phyloP scores from a whole-genome alignment of 768 basidiomycete species.

The Termitomyces sp. region DNA sequence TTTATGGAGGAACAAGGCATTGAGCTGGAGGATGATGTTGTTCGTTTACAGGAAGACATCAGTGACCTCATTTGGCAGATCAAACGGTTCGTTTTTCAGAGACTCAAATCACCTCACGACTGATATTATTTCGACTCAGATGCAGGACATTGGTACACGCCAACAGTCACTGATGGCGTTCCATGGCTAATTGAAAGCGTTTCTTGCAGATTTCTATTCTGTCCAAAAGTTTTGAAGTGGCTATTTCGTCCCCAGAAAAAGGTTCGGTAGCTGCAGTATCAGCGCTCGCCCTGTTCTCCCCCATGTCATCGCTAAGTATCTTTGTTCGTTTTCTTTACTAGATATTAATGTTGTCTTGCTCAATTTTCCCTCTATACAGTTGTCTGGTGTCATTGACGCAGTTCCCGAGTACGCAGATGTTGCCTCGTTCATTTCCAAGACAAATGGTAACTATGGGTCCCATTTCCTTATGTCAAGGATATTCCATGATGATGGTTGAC shows the following conservation, averaged over 20 bases:
- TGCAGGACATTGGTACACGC: slow-evolving; percentile 2
- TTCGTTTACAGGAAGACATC: slow-evolving; percentile 7
- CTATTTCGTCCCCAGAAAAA: neutral
- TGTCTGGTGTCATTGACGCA: slow-evolving; percentile 1
- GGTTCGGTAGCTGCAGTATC: neutral
- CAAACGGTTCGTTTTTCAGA: slow-evolving; percentile 2
- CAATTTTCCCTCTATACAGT: neutral
- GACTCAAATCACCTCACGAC: no score
- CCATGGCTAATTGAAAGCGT: neutral
- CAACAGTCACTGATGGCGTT: neutral
- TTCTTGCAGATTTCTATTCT: neutral
- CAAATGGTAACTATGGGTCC: neutral
- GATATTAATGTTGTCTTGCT: neutral
- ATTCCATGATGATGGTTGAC: neutral
- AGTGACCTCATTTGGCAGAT: slow-evolving; percentile 7
- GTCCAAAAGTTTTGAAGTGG: neutral
- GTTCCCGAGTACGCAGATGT: neutral
- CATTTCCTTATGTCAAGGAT: neutral
- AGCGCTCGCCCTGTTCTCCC: neutral
- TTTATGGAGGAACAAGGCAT: slow-evolving; percentile 8
- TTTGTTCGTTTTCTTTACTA: neutral
- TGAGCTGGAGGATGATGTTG: neutral
- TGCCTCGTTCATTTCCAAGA: neutral
- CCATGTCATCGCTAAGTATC: neutral
- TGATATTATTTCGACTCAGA: neutral